These are phyloP conservation scores for Populus pruinosa DNA, from an alignment of 345 rosid species.

Conservation along the genomic window DNA sequence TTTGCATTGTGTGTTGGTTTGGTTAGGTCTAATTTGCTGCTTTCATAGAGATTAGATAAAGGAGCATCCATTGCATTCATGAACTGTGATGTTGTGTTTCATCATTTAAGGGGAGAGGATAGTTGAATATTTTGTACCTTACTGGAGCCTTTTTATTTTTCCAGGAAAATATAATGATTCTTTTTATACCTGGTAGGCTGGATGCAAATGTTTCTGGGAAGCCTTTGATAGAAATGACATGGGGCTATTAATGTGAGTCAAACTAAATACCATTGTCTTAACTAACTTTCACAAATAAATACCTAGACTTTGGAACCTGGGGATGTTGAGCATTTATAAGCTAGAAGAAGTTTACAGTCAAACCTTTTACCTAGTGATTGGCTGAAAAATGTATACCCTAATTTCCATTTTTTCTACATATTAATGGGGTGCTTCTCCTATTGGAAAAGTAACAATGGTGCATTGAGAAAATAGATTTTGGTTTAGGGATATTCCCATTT, in stretches of 20 bases:
- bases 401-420: no score
- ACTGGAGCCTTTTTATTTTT: background rate
- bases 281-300: background rate
- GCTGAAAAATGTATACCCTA: background rate
- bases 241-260: background rate
- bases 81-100: background rate
- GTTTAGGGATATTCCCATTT: background rate
- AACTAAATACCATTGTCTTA: background rate
- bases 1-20: background rate
- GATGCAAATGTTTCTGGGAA: background rate
- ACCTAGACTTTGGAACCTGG: background rate
- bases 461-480: background rate
- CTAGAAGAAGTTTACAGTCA: background rate
- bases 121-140: background rate
- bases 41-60: background rate
- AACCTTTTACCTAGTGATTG: background rate
- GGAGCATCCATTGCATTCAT: background rate
- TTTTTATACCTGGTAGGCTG: background rate
- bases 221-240: slow-evolving; percentile 3
- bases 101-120: background rate
- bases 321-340: background rate
- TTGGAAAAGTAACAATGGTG: background rate
- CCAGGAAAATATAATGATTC: background rate
- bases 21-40: background rate
- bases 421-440: background rate